These are phyloP conservation scores for Alternaria viburni DNA, from an alignment of 2,329 filamentous ascomycete species.

Conservation along the genomic window DNA sequence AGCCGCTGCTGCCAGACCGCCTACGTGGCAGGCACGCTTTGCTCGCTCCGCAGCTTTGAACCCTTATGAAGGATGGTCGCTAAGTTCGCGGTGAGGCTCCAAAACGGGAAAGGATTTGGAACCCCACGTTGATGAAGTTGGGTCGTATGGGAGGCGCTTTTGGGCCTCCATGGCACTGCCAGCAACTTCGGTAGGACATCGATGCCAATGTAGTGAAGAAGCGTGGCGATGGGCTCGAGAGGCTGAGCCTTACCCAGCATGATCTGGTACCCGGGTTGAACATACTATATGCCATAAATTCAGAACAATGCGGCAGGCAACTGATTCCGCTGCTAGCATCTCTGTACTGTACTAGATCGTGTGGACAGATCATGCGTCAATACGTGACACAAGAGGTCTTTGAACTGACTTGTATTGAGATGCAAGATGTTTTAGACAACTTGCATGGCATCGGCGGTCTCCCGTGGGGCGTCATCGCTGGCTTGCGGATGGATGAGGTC, in stretches of 20 bases:
- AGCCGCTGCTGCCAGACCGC: background rate
- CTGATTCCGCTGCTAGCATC: background rate
- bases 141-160: background rate
- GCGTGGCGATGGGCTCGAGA: background rate
- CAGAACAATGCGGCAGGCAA: background rate
- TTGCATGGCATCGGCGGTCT: no score
- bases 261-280: background rate
- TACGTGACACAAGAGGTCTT: background rate
- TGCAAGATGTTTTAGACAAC: background rate
- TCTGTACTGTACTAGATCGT: background rate
- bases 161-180: background rate
- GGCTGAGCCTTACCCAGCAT: background rate
- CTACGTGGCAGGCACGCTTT: background rate
- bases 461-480: background rate
- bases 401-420: background rate
- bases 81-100: background rate
- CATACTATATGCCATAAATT: background rate
- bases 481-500: slow-evolving; percentile 15
- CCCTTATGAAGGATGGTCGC: background rate
- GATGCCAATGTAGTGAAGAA: background rate
- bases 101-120: no score
- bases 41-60: background rate
- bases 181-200: background rate
- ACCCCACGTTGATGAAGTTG: background rate
- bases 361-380: background rate